Percentiles rank a stretch among this genome's conserved stretches.
Evolutionary conservation across 2,329 filamentous ascomycete species (phyloP).

Genomic region (Aspergillus melleus): DNA sequence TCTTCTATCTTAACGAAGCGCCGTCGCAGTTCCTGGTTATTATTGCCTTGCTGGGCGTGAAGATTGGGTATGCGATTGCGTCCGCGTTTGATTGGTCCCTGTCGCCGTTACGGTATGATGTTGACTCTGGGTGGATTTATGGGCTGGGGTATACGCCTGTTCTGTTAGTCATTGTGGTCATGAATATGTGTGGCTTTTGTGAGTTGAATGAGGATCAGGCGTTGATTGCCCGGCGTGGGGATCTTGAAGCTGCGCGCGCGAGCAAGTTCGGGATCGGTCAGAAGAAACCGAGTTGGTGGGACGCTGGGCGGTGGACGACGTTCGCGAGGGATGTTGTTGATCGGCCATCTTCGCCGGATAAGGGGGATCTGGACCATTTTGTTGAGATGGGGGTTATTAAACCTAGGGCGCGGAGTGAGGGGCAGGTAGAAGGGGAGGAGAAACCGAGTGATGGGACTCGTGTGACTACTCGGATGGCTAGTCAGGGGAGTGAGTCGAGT

Average conservation of each 20-base stretch:
- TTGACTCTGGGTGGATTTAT: conserved; percentile 58
- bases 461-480: conserved; percentile 9
- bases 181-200: conserved; percentile 55
- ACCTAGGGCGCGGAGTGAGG: conserved; percentile 1
- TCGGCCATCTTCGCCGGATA: conserved; percentile 1
- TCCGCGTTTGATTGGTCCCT: conserved; percentile 60
- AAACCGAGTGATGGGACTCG: not conserved
- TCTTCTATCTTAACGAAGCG: conserved; percentile 55
- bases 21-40: conserved; percentile 61
- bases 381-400: conserved; percentile 18
- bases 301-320: conserved; percentile 1
- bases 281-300: conserved; percentile 15
- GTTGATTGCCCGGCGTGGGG: conserved; percentile 62
- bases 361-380: conserved; percentile 6
- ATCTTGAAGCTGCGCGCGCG: conserved; percentile 10
- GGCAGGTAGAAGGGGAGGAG: not conserved
- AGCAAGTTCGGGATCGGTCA: conserved; percentile 3
- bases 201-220: conserved; percentile 70
- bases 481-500: conserved; percentile 7
- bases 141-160: conserved; percentile 63
- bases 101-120: conserved; percentile 58
- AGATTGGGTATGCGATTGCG: conserved; percentile 61
- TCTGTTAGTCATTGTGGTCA: conserved; percentile 48
- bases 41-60: conserved; percentile 53
- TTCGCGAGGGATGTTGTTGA: conserved; percentile 7